Base-by-base conservation (phyloP, 441 rosid species). In the Pelargonium fulgidum region DNA sequence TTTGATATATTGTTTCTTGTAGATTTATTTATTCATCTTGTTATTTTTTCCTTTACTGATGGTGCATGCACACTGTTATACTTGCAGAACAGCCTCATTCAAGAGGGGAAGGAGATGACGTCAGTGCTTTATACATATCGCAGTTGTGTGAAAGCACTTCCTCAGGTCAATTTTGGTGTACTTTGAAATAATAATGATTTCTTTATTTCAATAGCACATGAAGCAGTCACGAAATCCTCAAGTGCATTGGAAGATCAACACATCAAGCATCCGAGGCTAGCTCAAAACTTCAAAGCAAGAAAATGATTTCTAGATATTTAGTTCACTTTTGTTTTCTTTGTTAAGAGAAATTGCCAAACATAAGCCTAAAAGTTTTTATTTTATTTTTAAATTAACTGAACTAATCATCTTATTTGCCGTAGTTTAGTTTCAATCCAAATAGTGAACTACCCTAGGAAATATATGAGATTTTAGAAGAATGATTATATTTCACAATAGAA, bases 121-220 rank as follows among this genome's bases (percentile, higher is more conserved):
- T 95, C 99, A 0, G 91, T 92, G 75, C 95, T 95, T 71, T 95
- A 92, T 75, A 90, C 99, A 0, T 95, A 92, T 76, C 93, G 99
- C 73, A 92, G 97, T 70, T 95, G 99, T 67, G 98, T 95, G 72
- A 95, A 95, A 93, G 99, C 99, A 3, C 86, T 95, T 70, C 98
- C 99, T 81, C 99, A 95, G 99, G 99, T 91, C 70, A 76, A 48
- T 58, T 74, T 75, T 71, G 56, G 66, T 54, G 66, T 56, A 59
- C 61, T 71, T 78, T 73, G 73, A 47, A 12, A 62, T 47, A 54
- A 70, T 14, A 2, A 67, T 24, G 54, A 14, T 47, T 56, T 3
- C 19, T 12, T 12, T 16, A 26, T 68, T 33, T 54, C n/a, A 68
- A n/a, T 54, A 54, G 61, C 61, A 54, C 8, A 9, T 16, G 61